These are phyloP conservation scores for Wickerhamiella parazyma DNA, from an alignment of 805 yeast genomes.

Conservation along the genomic window DNA sequence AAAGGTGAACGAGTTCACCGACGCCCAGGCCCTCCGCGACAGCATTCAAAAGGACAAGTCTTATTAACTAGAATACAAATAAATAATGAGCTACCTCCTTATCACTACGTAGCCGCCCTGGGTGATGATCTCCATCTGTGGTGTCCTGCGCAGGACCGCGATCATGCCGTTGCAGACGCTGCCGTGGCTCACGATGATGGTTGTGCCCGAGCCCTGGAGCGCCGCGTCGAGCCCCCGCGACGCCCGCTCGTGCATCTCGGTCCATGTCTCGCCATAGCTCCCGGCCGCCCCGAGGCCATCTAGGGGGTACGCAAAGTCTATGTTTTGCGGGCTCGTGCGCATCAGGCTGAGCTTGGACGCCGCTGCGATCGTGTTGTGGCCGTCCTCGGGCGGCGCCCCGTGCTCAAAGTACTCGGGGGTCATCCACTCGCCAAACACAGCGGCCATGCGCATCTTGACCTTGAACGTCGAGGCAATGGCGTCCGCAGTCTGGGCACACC, in stretches of 20 bases:
- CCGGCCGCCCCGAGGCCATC: conserved; percentile 17
- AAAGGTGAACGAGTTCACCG: conserved; percentile 11
- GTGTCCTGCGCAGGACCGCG: conserved; percentile 23
- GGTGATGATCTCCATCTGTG: conserved; percentile 23
- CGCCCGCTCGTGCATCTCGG: conserved; percentile 25
- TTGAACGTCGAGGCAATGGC: conserved; percentile 16
- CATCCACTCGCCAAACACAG: conserved; percentile 29
- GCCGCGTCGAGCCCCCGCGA: conserved; percentile 20
- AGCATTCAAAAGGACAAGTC: conserved; percentile 12
- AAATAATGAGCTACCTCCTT: not conserved
- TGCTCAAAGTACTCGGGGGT: conserved; percentile 26
- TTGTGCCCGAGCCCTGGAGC: conserved; percentile 12
- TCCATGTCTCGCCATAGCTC: conserved; percentile 28
- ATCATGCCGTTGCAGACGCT: conserved; percentile 29
- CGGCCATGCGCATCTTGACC: conserved; percentile 19
- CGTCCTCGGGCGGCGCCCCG: conserved; percentile 27
- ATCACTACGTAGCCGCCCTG: conserved; percentile 15
- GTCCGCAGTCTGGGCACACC: conserved; percentile 28
- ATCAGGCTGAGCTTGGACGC: conserved; percentile 19
- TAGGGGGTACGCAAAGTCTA: conserved; percentile 14
- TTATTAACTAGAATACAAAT: not conserved
- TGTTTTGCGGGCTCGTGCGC: conserved; percentile 8
- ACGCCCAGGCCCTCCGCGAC: conserved; percentile 11
- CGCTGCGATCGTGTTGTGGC: conserved; percentile 15
- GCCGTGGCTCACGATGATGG: conserved; percentile 28